Conservation (phyloP, 306 rosid genomes). For the cucumber (Cucumis sativus) region DNA sequence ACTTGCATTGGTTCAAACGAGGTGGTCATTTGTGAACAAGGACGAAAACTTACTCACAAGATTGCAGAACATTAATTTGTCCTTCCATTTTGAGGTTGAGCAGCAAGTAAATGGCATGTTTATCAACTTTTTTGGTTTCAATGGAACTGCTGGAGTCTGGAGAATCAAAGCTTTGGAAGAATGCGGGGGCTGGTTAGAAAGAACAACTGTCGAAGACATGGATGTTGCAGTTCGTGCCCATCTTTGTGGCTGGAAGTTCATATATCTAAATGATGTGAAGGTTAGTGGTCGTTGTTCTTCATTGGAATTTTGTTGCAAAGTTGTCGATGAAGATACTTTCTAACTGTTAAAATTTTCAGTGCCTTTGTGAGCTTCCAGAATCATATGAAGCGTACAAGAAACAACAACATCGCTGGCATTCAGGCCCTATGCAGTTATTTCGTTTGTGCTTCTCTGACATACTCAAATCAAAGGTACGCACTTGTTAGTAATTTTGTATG, state of each 20-base stretch:
- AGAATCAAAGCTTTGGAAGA: slow-evolving; percentile 92
- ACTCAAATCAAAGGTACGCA: slow-evolving; percentile 74
- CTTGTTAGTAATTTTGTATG: not conserved
- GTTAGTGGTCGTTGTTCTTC: slow-evolving; percentile 20
- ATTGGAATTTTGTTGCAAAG: slow-evolving; percentile 5
- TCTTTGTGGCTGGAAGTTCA: slow-evolving; percentile 97
- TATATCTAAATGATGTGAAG: slow-evolving; percentile 87
- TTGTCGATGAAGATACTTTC: slow-evolving; percentile 11
- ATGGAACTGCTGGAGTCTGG: slow-evolving; percentile 99
- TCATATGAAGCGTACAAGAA: slow-evolving; percentile 93
- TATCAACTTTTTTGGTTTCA: slow-evolving; percentile 89
- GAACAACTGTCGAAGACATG: slow-evolving; percentile 99
- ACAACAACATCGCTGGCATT: slow-evolving; percentile 99
- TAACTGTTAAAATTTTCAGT: slow-evolving; percentile 39
- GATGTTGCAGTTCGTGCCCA: slow-evolving; percentile 98
- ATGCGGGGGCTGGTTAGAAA: slow-evolving; percentile 97
- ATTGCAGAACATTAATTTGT: slow-evolving; percentile 80
- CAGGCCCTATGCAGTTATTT: slow-evolving; percentile 97
- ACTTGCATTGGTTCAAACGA: slow-evolving; percentile 86
- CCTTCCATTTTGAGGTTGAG: slow-evolving; percentile 97
- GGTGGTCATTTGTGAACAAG: slow-evolving; percentile 97
- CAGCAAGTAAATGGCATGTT: slow-evolving; percentile 91
- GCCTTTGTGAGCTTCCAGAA: slow-evolving; percentile 99
- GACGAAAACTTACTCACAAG: slow-evolving; percentile 97
- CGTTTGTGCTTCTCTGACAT: slow-evolving; percentile 79